These are phyloP conservation scores for Nothophoma quercina DNA, from an alignment of 2,329 filamentous ascomycete species.

Conservation along the genomic window DNA sequence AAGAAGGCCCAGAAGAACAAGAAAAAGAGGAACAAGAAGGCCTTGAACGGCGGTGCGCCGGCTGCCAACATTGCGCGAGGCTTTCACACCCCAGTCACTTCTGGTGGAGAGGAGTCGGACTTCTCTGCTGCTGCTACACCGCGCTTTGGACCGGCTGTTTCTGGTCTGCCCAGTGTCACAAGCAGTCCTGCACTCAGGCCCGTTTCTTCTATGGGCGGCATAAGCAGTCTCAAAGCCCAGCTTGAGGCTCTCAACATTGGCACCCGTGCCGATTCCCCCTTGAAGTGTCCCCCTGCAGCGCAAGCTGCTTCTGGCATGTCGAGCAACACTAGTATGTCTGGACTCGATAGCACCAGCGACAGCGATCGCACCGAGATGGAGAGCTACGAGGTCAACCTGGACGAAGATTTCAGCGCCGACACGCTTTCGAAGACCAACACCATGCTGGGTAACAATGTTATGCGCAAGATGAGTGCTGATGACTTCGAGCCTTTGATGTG, in stretches of 20 bases:
- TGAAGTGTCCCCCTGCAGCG: conserved; percentile 51
- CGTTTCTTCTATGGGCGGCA: conserved; percentile 67
- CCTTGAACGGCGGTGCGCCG: conserved; percentile 38
- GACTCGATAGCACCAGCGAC: conserved; percentile 62
- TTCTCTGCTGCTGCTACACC: conserved; percentile 53
- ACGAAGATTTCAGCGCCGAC: conserved; percentile 80
- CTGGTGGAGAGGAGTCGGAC: conserved; percentile 65
- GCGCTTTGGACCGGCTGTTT: conserved; percentile 50
- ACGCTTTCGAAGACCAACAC: conserved; percentile 49
- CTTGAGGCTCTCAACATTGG: conserved; percentile 77
- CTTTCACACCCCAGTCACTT: conserved; percentile 60
- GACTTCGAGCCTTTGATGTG: conserved; percentile 93
- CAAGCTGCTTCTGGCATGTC: conserved; percentile 53
- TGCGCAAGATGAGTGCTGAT: conserved; percentile 85
- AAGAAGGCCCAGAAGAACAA: conserved; percentile 51
- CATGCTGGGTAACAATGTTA: conserved; percentile 56
- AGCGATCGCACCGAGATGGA: conserved; percentile 76
- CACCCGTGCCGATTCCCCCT: conserved; percentile 63
- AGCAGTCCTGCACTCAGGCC: conserved; percentile 61
- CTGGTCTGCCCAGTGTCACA: conserved; percentile 60
- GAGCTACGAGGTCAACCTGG: conserved; percentile 84
- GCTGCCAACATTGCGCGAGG: conserved; percentile 53
- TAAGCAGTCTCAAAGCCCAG: conserved; percentile 82
- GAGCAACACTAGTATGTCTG: conserved; percentile 64
- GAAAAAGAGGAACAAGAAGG: conserved; percentile 49